phyloP scores from a whole-genome alignment of 1,284 basidiomycete species.

The Afroboletus lepidellus region DNA sequence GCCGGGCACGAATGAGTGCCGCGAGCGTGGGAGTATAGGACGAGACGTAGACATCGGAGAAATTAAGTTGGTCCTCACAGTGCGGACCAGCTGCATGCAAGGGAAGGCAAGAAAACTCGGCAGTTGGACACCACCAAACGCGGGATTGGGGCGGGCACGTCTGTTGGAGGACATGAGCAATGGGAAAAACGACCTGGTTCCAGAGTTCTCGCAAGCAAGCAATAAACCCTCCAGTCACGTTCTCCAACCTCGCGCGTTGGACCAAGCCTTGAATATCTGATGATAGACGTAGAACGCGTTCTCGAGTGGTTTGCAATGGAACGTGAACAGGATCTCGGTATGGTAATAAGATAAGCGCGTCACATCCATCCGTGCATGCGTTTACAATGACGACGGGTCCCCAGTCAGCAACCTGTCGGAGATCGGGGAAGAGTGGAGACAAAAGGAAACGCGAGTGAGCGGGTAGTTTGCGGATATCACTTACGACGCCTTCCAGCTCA shows the following conservation, averaged over 20 bases:
- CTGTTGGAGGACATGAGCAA: too few species aligned
- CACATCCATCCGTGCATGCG: not conserved
- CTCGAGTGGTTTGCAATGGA: not conserved
- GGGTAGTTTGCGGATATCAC: not conserved
- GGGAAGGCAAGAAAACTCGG: too few species aligned
- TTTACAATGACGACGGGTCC: not conserved
- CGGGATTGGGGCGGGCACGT: too few species aligned
- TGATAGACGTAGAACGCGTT: not conserved
- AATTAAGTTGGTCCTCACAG: too few species aligned
- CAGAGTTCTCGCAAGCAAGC: not conserved
- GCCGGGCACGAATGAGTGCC: too few species aligned
- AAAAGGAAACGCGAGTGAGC: slow-evolving; percentile 4
- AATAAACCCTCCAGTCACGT: not conserved
- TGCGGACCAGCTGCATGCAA: too few species aligned
- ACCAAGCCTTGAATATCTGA: not conserved
- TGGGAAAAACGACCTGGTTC: not conserved
- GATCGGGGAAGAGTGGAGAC: not conserved
- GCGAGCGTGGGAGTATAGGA: too few species aligned
- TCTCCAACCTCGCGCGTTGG: not conserved
- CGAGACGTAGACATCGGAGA: too few species aligned
- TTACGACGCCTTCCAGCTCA: not conserved
- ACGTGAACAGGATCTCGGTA: not conserved
- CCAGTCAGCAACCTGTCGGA: not conserved
- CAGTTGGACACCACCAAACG: too few species aligned
- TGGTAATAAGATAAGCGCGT: not conserved